Percentiles rank a stretch among this genome's conserved stretches.
These are phyloP conservation scores for Miscanthus sacchariflorus DNA, from an alignment of 202 grass and related monocot genomes.

Conservation along the genomic window DNA sequence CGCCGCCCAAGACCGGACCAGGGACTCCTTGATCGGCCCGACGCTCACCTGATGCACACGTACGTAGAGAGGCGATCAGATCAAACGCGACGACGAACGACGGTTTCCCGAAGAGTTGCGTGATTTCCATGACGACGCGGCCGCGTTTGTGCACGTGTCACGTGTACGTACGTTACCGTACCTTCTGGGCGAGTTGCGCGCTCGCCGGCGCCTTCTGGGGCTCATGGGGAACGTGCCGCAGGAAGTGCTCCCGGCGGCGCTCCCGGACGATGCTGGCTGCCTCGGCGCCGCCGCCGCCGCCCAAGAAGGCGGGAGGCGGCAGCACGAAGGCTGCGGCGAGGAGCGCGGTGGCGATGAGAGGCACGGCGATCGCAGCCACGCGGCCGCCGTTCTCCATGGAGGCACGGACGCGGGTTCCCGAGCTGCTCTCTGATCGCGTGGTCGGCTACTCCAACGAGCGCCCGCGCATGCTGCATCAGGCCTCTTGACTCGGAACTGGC, in stretches of 20 bases:
- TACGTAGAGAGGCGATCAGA: too few relatives aligned
- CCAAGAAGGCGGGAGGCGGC: not conserved
- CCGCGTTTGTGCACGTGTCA: not conserved
- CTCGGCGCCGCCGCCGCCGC: not conserved
- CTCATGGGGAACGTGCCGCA: slow-evolving; percentile 37
- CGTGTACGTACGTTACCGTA: not conserved
- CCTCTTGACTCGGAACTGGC: not conserved
- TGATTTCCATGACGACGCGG: not conserved
- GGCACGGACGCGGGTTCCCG: too few relatives aligned
- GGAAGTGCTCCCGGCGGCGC: slow-evolving; percentile 18
- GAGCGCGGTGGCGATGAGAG: slow-evolving; percentile 38
- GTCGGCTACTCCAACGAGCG: slow-evolving; percentile 17
- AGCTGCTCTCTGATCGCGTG: too few relatives aligned
- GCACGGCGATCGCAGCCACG: slow-evolving; percentile 21
- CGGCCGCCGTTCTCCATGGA: slow-evolving; percentile 40
- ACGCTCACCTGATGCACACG: slow-evolving; percentile 27
- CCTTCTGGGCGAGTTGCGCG: slow-evolving; percentile 3
- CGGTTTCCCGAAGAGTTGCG: not conserved
- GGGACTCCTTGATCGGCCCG: slow-evolving; percentile 52
- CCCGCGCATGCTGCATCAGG: not conserved
- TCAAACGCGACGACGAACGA: not conserved
- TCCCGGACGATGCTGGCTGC: not conserved
- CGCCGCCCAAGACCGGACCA: slow-evolving; percentile 55
- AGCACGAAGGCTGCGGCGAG: slow-evolving; percentile 3
- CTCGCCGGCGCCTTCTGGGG: slow-evolving; percentile 8